Evolutionary conservation across 805 yeast genomes (phyloP).

Genomic region (Kazachstania psychrophila): DNA sequence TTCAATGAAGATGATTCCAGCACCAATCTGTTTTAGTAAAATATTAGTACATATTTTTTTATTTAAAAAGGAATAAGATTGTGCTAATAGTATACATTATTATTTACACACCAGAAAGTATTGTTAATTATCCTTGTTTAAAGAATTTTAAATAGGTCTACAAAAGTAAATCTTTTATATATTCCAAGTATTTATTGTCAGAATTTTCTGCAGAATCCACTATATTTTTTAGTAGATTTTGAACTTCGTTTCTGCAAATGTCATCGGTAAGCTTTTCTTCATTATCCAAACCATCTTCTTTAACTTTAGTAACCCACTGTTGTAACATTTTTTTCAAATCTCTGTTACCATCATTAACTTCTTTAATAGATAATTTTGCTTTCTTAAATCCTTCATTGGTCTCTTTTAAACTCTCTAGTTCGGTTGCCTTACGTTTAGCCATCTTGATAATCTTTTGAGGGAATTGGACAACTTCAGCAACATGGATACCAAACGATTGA

Average conservation of each 20-base stretch:
- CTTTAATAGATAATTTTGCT: constrained; percentile 41
- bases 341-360: constrained; percentile 41
- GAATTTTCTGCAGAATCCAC: constrained; percentile 9
- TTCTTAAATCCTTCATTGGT: constrained; percentile 39
- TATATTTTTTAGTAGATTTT: constrained; percentile 15
- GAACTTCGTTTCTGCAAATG: constrained; percentile 23
- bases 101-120: too few species aligned
- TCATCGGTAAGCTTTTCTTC: constrained; percentile 28
- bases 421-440: constrained; percentile 92
- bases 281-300: constrained; percentile 18
- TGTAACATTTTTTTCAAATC: constrained; percentile 41
- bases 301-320: constrained; percentile 44
- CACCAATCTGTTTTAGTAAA: neutral
- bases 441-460: constrained; percentile 82
- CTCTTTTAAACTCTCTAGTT: constrained; percentile 56
- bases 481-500: constrained; percentile 95
- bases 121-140: too few species aligned
- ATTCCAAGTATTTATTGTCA: constrained; percentile 15
- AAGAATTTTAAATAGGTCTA: constrained; percentile 3
- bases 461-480: constrained; percentile 90
- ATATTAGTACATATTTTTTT: neutral
- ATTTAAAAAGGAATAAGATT: neutral
- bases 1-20: constrained; percentile 1
- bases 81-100: too few species aligned
- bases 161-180: constrained; percentile 14